Base-by-base conservation (phyloP, 352 stramenopile genomes). In the Pythium phragmitis region DNA sequence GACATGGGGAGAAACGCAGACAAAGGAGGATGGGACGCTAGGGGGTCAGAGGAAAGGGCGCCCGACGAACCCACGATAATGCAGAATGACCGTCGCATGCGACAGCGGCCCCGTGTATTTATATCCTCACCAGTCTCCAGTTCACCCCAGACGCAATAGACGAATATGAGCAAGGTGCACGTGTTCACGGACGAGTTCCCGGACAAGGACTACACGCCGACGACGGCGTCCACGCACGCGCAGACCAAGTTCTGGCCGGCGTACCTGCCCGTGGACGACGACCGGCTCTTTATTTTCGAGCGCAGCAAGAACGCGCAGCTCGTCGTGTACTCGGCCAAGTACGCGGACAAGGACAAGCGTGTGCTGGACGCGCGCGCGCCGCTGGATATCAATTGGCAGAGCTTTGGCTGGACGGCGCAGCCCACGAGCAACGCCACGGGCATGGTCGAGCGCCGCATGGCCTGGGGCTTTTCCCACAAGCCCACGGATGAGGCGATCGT, bases 311-410 rank as follows among this genome's bases (percentile, higher is more conserved):
- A 92, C 58, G 83, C 83, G 39, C 83, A 92, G 65, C 76, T 92
- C 30, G 80, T 92, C 19, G 80, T 92, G 33, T 92, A 89, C 70
- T 74, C 77, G 34, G 83, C 81, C 60, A 89, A 87, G 53, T 91
- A 87, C 65, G 55, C 68, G 3, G 69, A 89, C 75, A 74, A 71
- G 52, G 68, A 73, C 33, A 60, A 72, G 42, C 76, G 75, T 8
- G 63, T 78, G 45, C 60, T 91, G 45, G 74, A 92, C 67, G 57
- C 73, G 21, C 87, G 88, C 62, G 82, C 69, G 67, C 83, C 83
- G 42, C 69, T 92, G 47, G 81, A 92, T 65, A 89, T 92, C 72
- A 89, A 88, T 56, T 92, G 83, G 83, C 80, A 89, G 69, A 91
- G 81, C 65, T 92, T 88, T 59, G 83, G 83, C 39, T 92, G 83